Conservation (phyloP, 768 basidiomycete genomes). For the Suillus hirtellus region DNA sequence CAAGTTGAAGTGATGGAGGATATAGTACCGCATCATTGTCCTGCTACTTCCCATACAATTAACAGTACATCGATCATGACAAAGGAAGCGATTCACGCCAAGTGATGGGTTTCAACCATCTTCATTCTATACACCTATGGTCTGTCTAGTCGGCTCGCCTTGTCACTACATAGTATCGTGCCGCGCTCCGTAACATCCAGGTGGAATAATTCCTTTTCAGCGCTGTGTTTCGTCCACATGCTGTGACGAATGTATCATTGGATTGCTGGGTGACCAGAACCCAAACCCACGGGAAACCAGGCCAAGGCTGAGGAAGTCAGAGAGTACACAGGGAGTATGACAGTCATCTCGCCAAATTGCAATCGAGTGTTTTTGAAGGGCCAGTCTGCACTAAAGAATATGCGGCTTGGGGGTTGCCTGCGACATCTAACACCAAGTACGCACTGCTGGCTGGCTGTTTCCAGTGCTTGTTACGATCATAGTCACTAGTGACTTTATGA, state of each 20-base stretch:
- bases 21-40: not conserved
- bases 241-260: not conserved
- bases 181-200: not conserved
- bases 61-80: not conserved
- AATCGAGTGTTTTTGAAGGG: not conserved
- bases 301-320: not conserved
- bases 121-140: not conserved
- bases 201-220: not conserved
- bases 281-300: not conserved
- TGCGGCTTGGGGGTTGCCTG: not conserved
- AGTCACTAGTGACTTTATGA: not conserved
- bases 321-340: not conserved
- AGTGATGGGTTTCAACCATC: not conserved
- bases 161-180: not conserved
- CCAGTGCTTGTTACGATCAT: not conserved
- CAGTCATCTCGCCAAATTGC: not conserved
- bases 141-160: not conserved
- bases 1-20: not conserved
- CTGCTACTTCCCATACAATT: not conserved
- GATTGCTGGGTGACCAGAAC: not conserved
- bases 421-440: not conserved
- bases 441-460: not conserved
- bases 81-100: not conserved
- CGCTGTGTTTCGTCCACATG: not conserved
- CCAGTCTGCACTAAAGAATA: not conserved